phyloP scores from a whole-genome alignment of 1,284 basidiomycete species.

The Ceratobasidium theobromae region DNA sequence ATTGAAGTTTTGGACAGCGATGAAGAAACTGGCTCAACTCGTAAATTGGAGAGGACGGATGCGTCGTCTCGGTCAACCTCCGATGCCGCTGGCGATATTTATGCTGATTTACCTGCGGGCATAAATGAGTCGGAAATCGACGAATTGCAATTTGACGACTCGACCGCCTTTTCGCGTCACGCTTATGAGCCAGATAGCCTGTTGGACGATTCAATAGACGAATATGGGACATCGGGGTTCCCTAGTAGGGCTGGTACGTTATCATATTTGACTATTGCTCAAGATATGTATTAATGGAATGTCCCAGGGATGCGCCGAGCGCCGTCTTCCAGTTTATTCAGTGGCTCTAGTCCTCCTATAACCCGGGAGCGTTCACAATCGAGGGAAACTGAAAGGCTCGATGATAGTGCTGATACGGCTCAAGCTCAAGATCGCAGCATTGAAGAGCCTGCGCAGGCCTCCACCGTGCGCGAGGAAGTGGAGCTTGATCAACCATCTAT shows the following conservation, averaged over 20 bases:
- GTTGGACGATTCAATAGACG: constrained; percentile 17
- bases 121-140: not conserved
- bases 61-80: not conserved
- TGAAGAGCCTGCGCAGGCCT: not conserved
- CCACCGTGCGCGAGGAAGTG: not conserved
- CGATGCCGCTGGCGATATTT: not conserved
- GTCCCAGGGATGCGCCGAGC: too few species aligned
- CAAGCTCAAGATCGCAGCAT: not conserved
- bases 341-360: not conserved
- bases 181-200: constrained; percentile 19
- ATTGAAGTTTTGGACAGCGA: constrained; percentile 27
- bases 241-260: not conserved
- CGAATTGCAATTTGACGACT: constrained; percentile 14
- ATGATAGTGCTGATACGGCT: constrained; percentile 13
- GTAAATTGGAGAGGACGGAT: not conserved
- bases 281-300: too few species aligned
- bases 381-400: constrained; percentile 6
- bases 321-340: constrained; percentile 26
- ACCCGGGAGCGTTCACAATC: constrained; percentile 21
- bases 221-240: not conserved
- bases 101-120: not conserved
- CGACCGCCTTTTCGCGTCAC: not conserved
- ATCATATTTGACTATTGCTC: too few species aligned
- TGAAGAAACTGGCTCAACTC: not conserved
- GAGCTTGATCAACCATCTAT: constrained; percentile 15